Base-by-base conservation (phyloP, 148 eudicot species). In the Dianthus caryophyllus region DNA sequence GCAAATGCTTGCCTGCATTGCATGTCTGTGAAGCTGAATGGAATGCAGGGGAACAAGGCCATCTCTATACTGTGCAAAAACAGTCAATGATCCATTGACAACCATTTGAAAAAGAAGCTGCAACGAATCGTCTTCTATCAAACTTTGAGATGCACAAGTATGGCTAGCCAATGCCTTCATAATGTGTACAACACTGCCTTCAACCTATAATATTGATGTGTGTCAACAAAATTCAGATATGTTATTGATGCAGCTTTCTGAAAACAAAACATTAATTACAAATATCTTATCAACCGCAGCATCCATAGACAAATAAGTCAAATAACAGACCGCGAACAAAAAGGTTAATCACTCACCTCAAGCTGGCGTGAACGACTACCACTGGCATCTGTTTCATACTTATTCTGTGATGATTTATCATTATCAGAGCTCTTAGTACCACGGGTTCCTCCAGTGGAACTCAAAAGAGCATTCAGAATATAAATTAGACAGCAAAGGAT, bases 11-110 rank as follows among this genome's bases (percentile, higher is more conserved):
- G 81, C 99, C 96, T 95, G 99, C 97, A 86, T 95, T 71, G 99
- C 99, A 75, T 95, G 99, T 75, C 99, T 85, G 61, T 95, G 89
- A 74, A 95, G 94, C 89, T 95, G 99, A 82, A 91, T 88, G 61
- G 93, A 84, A 69, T 95, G 99, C 83, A 95, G 77, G 47, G 99
- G 86, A 69, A 87, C 78, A 60, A 87, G 88, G 50, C 97, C 99
- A 75, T 86, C 88, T 67, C 83, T 85, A 55, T 84, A 91, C 70
- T 81, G 86, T 58, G 87, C 79, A 75, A 89, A 89, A 58, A 88
- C 89, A 75, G 75, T 72, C 75, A 88, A 73, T 64, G 99, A 95
- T 53, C 99, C 99, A 81, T 90, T 88, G 77, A 96, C 97, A 82
- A 95, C 96, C 87, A 91, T 88, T 79, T 95, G 89, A 84, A 90